These are phyloP conservation scores for Irpex lacteus DNA, from an alignment of 1,284 basidiomycete genomes.

Conservation along the genomic window DNA sequence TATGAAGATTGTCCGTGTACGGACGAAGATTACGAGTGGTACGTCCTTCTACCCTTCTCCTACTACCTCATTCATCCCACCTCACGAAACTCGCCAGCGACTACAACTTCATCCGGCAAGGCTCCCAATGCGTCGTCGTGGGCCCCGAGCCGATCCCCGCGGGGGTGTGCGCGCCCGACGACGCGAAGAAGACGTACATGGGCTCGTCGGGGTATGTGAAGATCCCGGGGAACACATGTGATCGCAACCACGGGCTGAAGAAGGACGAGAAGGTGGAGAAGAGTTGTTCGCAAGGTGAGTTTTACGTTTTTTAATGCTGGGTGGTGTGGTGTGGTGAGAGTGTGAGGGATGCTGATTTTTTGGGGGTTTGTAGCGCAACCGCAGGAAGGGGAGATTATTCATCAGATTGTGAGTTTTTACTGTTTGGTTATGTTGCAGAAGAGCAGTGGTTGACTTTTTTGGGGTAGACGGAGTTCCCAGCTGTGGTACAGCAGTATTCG, in stretches of 20 bases:
- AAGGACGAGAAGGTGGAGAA: constrained; percentile 76
- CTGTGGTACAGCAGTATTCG: constrained; percentile 72
- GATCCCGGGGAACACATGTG: constrained; percentile 93
- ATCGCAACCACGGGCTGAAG: constrained; percentile 46
- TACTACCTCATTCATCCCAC: neutral
- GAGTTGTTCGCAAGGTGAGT: constrained; percentile 67
- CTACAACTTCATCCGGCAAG: constrained; percentile 82
- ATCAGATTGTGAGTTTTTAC: constrained; percentile 55
- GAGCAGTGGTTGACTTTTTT: constrained; percentile 41
- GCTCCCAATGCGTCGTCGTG: constrained; percentile 71
- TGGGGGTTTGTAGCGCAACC: constrained; percentile 55
- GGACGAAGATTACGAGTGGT: constrained; percentile 94
- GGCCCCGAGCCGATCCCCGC: constrained; percentile 86
- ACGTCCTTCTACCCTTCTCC: constrained; percentile 23
- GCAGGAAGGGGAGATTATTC: constrained; percentile 66
- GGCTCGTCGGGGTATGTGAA: constrained; percentile 92
- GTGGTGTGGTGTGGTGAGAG: neutral
- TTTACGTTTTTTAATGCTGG: neutral
- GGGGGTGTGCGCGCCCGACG: constrained; percentile 60
- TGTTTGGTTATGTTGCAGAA: neutral
- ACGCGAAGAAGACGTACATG: constrained; percentile 61
- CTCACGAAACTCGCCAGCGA: constrained; percentile 54
- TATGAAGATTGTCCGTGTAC: constrained; percentile 85
- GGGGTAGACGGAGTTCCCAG: constrained; percentile 50
- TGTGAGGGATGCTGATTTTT: constrained; percentile 1